Evolutionary conservation across 345 rosid genomes (phyloP), one percentile per base, ranked within the genome.

Genomic region (Hibiscus tridactylites): DNA sequence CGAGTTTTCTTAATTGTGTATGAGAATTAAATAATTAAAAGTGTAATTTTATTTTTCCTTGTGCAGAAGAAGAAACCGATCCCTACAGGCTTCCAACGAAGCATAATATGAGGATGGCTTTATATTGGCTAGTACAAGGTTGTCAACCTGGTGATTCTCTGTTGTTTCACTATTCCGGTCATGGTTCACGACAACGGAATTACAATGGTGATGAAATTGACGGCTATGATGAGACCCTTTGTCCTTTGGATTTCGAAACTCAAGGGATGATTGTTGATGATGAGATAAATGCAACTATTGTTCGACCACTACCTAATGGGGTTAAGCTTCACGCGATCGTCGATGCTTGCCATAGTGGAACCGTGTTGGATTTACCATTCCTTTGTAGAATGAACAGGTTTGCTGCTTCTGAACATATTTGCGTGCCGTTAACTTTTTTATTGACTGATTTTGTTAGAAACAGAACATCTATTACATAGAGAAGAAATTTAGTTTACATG

Each of bases 221-320:
- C 77, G 97, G 97, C 21, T 90, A 83, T 37, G 97, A 91, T 76
- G 97, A 93, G 81, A 91, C 96, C 6, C 80, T 93, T 2, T 90
- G 97, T 72, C 98, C 98, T 49, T 68, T 88, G 53, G 97, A 93
- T 79, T 93, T 90, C 70, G 92, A 93, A 83, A 89, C 94, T 63
- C 94, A 89, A 77, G 98, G 98, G n/a, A 90, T 91, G 98, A 88
- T 93, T 75, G 90, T 90, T 8, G 97, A 93, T 79, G 96, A 93
- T 80, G 96, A 89, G 80, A 90, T 89, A 12, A 91, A 93, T 75
- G 83, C 90, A 0, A 86, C 88, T 0, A 83, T 89, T 72, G 93
- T 89, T 12, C 86, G 86, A 56, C 97, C 97, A 64, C 91, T 91
- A 66, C 88, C 91, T 24, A 82, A 63, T 12, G 94, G 97, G 9